Evolutionary conservation across 139 green algal species (phyloP).

Genomic region (Helicosporidium sp.): DNA sequence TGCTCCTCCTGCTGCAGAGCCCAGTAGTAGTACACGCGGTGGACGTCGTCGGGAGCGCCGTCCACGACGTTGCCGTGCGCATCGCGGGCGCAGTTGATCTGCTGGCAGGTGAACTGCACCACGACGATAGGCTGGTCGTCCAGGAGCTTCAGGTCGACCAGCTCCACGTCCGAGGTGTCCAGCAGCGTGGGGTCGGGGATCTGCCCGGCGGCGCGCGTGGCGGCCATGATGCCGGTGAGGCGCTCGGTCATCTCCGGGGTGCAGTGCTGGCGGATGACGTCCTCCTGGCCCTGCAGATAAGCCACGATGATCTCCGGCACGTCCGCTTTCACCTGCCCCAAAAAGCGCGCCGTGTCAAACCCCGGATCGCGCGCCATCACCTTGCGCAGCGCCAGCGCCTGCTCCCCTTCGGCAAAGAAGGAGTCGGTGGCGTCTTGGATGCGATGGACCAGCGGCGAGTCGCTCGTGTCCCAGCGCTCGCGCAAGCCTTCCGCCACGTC

Average conservation of each 20-base stretch:
- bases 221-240: constrained; percentile 49
- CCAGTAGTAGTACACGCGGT: constrained; percentile 54
- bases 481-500: constrained; percentile 64
- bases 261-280: constrained; percentile 46
- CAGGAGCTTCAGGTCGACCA: constrained; percentile 62
- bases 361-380: constrained; percentile 51
- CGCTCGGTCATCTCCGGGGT: constrained; percentile 67
- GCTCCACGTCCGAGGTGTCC: constrained; percentile 67
- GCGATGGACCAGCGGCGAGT: constrained; percentile 75
- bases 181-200: constrained; percentile 75
- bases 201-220: constrained; percentile 20
- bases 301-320: constrained; percentile 35
- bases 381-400: constrained; percentile 52
- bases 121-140: constrained; percentile 75
- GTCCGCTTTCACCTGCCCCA: constrained; percentile 34
- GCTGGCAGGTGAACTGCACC: constrained; percentile 35
- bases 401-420: constrained; percentile 53
- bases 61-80: constrained; percentile 82
- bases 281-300: constrained; percentile 39
- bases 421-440: constrained; percentile 61
- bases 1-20: constrained; percentile 52
- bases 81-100: constrained; percentile 74
- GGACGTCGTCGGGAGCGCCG: constrained; percentile 50
- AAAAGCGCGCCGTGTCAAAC: constrained; percentile 76
- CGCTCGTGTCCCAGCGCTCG: constrained; percentile 78